Conservation (phyloP, 106 monocot species). For the Narthecium ossifragum region DNA sequence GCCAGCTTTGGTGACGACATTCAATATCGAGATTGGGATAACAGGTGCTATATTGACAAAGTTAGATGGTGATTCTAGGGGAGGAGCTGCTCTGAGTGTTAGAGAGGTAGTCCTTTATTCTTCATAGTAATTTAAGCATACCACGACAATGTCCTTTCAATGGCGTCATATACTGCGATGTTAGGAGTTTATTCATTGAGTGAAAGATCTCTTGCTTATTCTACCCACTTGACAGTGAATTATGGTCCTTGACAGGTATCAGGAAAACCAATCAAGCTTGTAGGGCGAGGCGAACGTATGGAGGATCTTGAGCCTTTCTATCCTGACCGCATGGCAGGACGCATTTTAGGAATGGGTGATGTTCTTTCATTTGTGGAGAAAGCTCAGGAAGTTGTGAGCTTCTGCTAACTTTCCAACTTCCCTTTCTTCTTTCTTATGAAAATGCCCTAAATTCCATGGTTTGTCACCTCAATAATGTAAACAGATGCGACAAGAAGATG, state of each 20-base stretch:
- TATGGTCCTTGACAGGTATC: constrained; percentile 54
- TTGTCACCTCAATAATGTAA: constrained; percentile 1
- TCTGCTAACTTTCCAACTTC: constrained; percentile 3
- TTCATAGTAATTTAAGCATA: no score
- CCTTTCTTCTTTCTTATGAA: constrained; percentile 2
- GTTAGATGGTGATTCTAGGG: constrained; percentile 96
- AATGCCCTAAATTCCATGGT: no score
- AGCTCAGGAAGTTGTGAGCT: constrained; percentile 94
- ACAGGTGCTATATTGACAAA: constrained; percentile 98
- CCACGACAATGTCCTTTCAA: neutral
- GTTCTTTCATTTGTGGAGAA: constrained; percentile 98
- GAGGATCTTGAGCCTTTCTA: constrained; percentile 97
- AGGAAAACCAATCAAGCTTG: constrained; percentile 96
- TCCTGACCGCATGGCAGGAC: constrained; percentile 94
- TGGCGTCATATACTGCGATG: neutral
- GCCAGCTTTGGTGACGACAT: constrained; percentile 88
- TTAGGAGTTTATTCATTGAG: neutral
- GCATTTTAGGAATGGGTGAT: constrained; percentile 97
- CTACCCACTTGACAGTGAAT: neutral
- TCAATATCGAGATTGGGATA: constrained; percentile 95
- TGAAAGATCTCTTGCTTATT: neutral
- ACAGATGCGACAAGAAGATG: constrained; percentile 94
- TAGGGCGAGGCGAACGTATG: constrained; percentile 86
- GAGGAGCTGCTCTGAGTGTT: constrained; percentile 97
- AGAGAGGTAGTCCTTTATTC: constrained; percentile 53